These are phyloP conservation scores for Wickerhamomyces silvicola DNA, from an alignment of 805 yeast species.

Conservation along the genomic window DNA sequence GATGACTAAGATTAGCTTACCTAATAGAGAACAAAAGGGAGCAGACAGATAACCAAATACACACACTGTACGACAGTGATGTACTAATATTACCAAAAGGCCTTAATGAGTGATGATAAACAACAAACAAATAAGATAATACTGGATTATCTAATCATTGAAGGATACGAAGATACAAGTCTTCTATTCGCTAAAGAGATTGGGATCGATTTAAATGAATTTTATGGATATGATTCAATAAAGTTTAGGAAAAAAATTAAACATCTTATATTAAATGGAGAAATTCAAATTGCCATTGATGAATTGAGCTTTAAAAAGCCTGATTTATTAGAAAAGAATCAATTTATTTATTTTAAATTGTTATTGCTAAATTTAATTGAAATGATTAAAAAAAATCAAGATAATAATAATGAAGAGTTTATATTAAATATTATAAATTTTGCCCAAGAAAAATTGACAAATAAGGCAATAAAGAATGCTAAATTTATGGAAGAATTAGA, in stretches of 20 bases:
- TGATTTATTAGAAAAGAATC: conserved; percentile 54
- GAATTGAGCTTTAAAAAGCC: conserved; percentile 56
- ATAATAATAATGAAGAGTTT: conserved; percentile 29
- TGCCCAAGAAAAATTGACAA: conserved; percentile 55
- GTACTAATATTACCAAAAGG: background rate
- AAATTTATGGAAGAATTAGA: conserved; percentile 68
- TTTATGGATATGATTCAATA: conserved; percentile 44
- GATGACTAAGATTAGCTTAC: too few relatives aligned
- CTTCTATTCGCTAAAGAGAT: conserved; percentile 27
- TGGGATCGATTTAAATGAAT: conserved; percentile 22
- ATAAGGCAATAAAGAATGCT: conserved; percentile 51
- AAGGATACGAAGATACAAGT: conserved; percentile 72
- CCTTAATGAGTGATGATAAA: background rate
- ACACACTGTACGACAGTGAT: too few relatives aligned
- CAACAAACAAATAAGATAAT: conserved; percentile 32
- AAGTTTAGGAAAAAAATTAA: conserved; percentile 48
- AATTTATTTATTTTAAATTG: conserved; percentile 63
- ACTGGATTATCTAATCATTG: conserved; percentile 67
- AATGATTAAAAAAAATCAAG: conserved; percentile 49
- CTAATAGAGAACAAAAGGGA: too few relatives aligned
- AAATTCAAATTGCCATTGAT: conserved; percentile 52
- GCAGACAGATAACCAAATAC: too few relatives aligned
- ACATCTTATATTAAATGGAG: conserved; percentile 48
- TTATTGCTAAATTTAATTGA: conserved; percentile 72
- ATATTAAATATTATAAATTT: conserved; percentile 48